Conservation (phyloP, 179 eudicot genomes). For the Silene vulgaris region DNA sequence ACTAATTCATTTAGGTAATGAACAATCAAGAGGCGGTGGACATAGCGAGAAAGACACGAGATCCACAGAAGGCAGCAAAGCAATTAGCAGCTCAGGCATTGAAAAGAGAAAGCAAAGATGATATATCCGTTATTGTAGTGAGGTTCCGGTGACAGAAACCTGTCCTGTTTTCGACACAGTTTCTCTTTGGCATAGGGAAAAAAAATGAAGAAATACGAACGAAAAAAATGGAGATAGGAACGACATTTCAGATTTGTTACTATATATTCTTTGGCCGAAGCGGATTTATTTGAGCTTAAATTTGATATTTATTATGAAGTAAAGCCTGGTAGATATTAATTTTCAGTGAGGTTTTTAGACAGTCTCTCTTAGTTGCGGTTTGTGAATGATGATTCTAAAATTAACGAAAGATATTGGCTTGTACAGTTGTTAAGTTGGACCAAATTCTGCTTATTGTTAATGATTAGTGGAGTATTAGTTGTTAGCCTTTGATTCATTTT, state of each 20-base stretch:
- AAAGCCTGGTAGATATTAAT: background rate
- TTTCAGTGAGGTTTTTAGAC: no score
- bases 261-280: conserved; percentile 4
- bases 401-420: conserved; percentile 9
- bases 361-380: no score
- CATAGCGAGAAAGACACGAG: conserved; percentile 35
- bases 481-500: no score
- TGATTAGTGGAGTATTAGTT: background rate
- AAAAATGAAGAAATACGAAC: no score
- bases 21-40: conserved; percentile 45
- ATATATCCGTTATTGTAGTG: conserved; percentile 44
- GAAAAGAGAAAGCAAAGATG: conserved; percentile 45
- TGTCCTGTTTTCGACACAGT: conserved; percentile 9
- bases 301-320: conserved; percentile 3
- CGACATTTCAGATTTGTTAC: background rate
- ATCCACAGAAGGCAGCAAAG: conserved; percentile 48
- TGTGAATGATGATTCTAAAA: conserved; percentile 4
- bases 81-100: conserved; percentile 37
- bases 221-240: no score
- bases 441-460: background rate
- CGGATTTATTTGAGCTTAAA: conserved; percentile 19
- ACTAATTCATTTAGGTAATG: conserved; percentile 32
- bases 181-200: background rate
- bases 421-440: conserved; percentile 22
- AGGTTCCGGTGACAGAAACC: conserved; percentile 32